These are phyloP conservation scores for Saccharomyces kudriavzevii DNA, from an alignment of 805 yeast species.

Conservation along the genomic window DNA sequence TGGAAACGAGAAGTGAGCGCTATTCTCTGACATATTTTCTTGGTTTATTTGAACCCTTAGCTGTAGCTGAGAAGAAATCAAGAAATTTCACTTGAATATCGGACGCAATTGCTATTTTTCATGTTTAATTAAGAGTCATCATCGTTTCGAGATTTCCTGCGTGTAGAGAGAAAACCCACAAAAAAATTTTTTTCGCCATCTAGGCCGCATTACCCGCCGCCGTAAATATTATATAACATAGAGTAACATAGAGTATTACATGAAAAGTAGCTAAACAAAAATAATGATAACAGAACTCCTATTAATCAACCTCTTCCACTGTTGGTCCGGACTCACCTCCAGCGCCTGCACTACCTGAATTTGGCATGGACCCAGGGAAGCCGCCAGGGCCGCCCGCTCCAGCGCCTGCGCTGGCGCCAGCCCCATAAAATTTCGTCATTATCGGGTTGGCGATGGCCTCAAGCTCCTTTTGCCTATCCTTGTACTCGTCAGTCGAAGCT, in stretches of 20 bases:
- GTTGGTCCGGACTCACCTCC: conserved; percentile 48
- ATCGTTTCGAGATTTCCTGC: neutral
- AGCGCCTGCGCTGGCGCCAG: conserved; percentile 70
- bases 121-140: neutral
- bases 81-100: neutral
- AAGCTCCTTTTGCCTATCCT: conserved; percentile 88
- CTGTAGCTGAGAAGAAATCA: neutral
- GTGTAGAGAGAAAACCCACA: neutral
- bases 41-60: neutral
- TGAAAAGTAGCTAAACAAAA: neutral
- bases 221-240: neutral
- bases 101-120: neutral
- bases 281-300: neutral
- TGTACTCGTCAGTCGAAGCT: conserved; percentile 82
- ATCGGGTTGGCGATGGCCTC: conserved; percentile 92
- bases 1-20: conserved; percentile 61
- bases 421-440: conserved; percentile 92
- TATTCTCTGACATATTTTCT: conserved; percentile 31
- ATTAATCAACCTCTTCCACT: conserved; percentile 69
- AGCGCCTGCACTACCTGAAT: conserved; percentile 39
- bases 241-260: neutral
- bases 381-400: conserved; percentile 53
- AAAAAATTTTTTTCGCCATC: conserved; percentile 1
- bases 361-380: conserved; percentile 40
- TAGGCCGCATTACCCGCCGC: neutral